Evolutionary conservation across 371 early-diverging fungal species (phyloP).

Genomic region (Syncephalastrum sp.): DNA sequence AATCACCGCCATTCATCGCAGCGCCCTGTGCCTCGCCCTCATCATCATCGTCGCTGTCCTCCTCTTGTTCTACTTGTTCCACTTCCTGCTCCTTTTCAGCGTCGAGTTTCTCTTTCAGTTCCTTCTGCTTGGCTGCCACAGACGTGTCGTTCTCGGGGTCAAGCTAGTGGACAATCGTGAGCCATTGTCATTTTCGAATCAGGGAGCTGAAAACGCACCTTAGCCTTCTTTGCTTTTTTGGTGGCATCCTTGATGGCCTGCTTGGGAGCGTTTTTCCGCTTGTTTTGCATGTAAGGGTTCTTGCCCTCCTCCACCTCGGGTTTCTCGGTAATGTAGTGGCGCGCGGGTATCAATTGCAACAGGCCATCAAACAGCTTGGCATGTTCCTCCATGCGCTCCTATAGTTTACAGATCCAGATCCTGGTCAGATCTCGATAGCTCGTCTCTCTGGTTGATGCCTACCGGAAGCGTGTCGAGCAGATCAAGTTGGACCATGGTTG

Average conservation of each 20-base stretch:
- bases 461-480: constrained; percentile 31
- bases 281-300: constrained; percentile 67
- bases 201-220: constrained; percentile 38
- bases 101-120: constrained; percentile 21
- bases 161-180: constrained; percentile 22
- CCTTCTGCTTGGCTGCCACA: constrained; percentile 48
- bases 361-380: constrained; percentile 62
- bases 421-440: neutral
- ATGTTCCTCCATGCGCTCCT: constrained; percentile 63
- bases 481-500: constrained; percentile 37
- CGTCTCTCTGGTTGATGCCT: neutral
- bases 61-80: constrained; percentile 18
- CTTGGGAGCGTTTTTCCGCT: constrained; percentile 75
- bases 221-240: constrained; percentile 77
- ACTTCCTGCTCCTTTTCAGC: constrained; percentile 23
- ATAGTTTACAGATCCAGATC: constrained; percentile 1
- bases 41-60: constrained; percentile 26
- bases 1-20: constrained; percentile 21
- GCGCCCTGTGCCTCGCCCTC: constrained; percentile 35
- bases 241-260: constrained; percentile 75
- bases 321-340: constrained; percentile 66
- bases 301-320: constrained; percentile 49
- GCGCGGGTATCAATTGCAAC: constrained; percentile 71
- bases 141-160: constrained; percentile 56
- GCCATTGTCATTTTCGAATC: neutral